phyloP scores from a whole-genome alignment of 805 yeast species.

The Cyberlindnera sargentensis region DNA sequence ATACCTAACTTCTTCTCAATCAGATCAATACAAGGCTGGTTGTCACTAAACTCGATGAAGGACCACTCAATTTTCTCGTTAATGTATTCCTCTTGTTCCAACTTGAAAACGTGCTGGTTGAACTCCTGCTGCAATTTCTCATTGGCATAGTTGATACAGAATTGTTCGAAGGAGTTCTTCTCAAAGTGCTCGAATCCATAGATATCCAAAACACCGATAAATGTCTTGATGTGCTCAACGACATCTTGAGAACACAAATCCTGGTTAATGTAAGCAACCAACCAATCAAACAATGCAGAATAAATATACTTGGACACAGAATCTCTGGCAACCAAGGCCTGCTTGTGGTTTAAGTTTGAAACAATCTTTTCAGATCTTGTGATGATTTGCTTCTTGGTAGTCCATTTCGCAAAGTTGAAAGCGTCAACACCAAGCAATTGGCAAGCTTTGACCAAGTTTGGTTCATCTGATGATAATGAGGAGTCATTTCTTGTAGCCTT shows the following conservation, averaged over 20 bases:
- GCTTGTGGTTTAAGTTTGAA: slow-evolving; percentile 72
- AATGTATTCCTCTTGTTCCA: slow-evolving; percentile 93
- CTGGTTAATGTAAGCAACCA: slow-evolving; percentile 73
- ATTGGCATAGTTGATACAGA: slow-evolving; percentile 94
- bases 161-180: slow-evolving; percentile 91
- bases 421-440: slow-evolving; percentile 79
- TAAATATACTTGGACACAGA: slow-evolving; percentile 95
- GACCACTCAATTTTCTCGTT: slow-evolving; percentile 94
- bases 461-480: slow-evolving; percentile 76
- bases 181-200: slow-evolving; percentile 97
- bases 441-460: slow-evolving; percentile 74
- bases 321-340: slow-evolving; percentile 88
- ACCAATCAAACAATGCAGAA: slow-evolving; percentile 92
- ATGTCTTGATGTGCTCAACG: slow-evolving; percentile 50
- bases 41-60: slow-evolving; percentile 91
- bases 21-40: slow-evolving; percentile 91
- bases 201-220: slow-evolving; percentile 95
- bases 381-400: slow-evolving; percentile 81
- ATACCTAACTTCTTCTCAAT: slow-evolving; percentile 89
- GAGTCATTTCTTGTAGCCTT: slow-evolving; percentile 83
- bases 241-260: slow-evolving; percentile 77
- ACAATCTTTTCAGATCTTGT: slow-evolving; percentile 92
- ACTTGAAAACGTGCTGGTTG: slow-evolving; percentile 93
- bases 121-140: slow-evolving; percentile 97
- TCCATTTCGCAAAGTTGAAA: slow-evolving; percentile 75